These are phyloP conservation scores for Metschnikowia rubicola DNA, from an alignment of 805 yeast genomes.

Conservation along the genomic window DNA sequence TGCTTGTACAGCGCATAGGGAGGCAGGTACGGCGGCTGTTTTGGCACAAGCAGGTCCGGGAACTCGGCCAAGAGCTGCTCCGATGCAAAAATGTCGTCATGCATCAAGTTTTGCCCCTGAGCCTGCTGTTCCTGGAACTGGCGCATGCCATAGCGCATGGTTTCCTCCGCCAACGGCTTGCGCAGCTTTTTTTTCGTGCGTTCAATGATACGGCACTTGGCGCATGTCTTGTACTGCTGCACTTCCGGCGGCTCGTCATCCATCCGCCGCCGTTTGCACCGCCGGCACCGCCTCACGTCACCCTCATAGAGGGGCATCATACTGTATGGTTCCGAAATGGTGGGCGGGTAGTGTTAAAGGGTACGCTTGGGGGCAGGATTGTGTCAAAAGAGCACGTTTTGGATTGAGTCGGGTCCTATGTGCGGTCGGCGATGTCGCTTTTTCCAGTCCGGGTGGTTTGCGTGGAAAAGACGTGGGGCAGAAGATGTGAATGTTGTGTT, in stretches of 20 bases:
- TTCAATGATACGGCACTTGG: constrained; percentile 55
- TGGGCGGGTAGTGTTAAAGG: not conserved
- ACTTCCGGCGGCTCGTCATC: constrained; percentile 56
- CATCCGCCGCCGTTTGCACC: constrained; percentile 55
- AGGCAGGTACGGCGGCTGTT: constrained; percentile 11
- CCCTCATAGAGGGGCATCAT: constrained; percentile 20
- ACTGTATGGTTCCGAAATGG: constrained; percentile 8
- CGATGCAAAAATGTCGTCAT: constrained; percentile 26
- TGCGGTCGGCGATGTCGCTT: no score
- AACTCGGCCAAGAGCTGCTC: constrained; percentile 21
- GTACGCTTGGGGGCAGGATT: no score
- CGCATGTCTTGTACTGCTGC: constrained; percentile 54
- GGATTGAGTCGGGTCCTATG: no score
- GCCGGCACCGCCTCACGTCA: constrained; percentile 45
- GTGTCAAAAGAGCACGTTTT: no score
- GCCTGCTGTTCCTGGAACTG: constrained; percentile 39
- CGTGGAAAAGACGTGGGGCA: not conserved
- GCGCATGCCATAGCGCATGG: constrained; percentile 44
- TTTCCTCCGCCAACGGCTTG: constrained; percentile 45
- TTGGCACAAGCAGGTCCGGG: constrained; percentile 2
- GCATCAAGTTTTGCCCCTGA: constrained; percentile 30
- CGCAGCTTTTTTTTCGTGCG: constrained; percentile 42
- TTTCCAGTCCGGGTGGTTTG: not conserved
- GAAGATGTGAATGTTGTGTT: constrained; percentile 2
- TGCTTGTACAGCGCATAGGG: constrained; percentile 14